Evolutionary conservation across 23 red algal genomes (phyloP).

Genomic region (Pyropia yezoensis): DNA sequence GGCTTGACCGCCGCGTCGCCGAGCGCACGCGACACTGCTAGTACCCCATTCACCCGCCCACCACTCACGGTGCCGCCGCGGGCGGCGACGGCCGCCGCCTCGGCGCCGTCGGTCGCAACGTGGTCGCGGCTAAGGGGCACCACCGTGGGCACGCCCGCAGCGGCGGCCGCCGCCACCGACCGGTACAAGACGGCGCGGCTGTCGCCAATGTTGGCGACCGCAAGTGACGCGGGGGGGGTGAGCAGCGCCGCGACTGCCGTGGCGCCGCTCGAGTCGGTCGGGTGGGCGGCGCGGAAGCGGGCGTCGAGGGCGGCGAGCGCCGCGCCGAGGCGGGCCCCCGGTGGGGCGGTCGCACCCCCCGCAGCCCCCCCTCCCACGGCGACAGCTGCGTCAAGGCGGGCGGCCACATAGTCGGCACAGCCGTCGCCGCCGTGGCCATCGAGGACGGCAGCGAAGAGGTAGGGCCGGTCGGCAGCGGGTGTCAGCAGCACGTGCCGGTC

Average conservation of each 20-base stretch:
- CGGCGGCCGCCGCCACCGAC: conserved; percentile 11
- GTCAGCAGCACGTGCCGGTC: conserved; percentile 60
- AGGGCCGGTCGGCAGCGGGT: conserved; percentile 8
- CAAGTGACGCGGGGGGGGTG: conserved; percentile 26
- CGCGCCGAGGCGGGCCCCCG: conserved; percentile 26
- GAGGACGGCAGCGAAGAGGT: conserved; percentile 77
- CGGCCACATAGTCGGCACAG: conserved; percentile 53
- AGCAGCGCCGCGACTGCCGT: conserved; percentile 67
- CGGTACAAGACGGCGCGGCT: conserved; percentile 63
- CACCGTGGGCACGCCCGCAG: background rate
- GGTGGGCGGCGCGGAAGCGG: conserved; percentile 26
- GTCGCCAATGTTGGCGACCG: conserved; percentile 90
- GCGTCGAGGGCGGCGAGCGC: conserved; percentile 62
- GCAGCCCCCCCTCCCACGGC: too few species aligned
- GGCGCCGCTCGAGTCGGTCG: conserved; percentile 37
- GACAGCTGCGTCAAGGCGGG: conserved; percentile 42
- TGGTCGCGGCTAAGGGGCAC: conserved; percentile 57
- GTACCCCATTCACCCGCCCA: conserved; percentile 60
- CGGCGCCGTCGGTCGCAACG: conserved; percentile 33
- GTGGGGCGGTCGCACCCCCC: conserved; percentile 2
- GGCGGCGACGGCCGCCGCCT: conserved; percentile 28
- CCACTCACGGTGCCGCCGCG: conserved; percentile 42
- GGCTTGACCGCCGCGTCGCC: conserved; percentile 75
- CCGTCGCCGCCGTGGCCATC: conserved; percentile 85
- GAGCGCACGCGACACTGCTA: conserved; percentile 76